Base-by-base conservation (phyloP, 345 rosid genomes). In the Eutrema heterophyllum region DNA sequence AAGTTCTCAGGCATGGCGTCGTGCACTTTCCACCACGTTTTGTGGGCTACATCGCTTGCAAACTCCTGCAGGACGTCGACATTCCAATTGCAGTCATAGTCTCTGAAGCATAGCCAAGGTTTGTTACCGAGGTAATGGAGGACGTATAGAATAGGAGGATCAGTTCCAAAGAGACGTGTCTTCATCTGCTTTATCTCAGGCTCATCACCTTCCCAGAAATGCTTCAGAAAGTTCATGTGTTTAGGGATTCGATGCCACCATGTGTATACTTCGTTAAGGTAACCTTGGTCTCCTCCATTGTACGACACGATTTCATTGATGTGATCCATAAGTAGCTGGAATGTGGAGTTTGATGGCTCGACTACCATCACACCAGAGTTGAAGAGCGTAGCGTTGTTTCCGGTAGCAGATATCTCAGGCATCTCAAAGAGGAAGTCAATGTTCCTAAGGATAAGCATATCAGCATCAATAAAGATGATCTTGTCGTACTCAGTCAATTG, bases 221-320 rank as follows among this genome's bases (percentile, higher is more conserved):
- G 98, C 82, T 92, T 92, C 83, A 92, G 75, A 79, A 89, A 89
- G 84, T 92, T 92, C 96, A 92, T 89, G 80, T 81, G 94, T 68
- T 82, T 88, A 4, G 96, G 98, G 57, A 92, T 92, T 73, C 96
- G 88, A 81, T 92, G 98, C 98, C 98, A 92, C 96, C 96, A 92
- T 1, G 96, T 92, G 83, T 85, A 92, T 55, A 92, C 83, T 72
- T 89, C 92, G 43, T 92, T 92, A 6, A 92, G 79, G 73, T 88
- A 92, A 1, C 98, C 98, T 78, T 92, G 98, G 71, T 92, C 98
- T 45, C 96, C 94, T 6, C 98, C 98, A 9, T 92, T 92, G 84
- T 92, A 92, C 12, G 98, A 92, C 75, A 83, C 90, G 26, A 92
- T 92, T 66, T 88, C 94, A 35, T 88, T 80, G 66, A 92, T 89